phyloP scores from a whole-genome alignment of 192 early-diverging fungal species.

The Coemansia sp. region DNA sequence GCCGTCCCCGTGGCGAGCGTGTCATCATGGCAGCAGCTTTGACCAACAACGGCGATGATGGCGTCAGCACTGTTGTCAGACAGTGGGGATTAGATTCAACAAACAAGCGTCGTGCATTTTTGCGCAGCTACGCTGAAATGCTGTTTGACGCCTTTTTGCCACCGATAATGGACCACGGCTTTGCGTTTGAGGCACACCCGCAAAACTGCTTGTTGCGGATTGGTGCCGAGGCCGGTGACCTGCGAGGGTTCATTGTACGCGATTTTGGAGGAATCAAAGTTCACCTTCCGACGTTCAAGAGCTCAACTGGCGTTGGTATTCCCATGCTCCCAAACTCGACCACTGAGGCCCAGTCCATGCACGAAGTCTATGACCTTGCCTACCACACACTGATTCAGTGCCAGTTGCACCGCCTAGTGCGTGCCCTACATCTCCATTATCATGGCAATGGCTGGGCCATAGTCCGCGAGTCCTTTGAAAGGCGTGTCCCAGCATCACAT shows the following conservation, averaged over 20 bases:
- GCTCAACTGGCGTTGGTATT: conserved; percentile 48
- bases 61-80: conserved; percentile 41
- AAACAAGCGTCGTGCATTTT: conserved; percentile 48
- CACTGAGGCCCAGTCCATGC: conserved; percentile 53
- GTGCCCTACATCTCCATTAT: conserved; percentile 61
- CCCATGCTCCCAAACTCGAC: conserved; percentile 58
- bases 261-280: conserved; percentile 71
- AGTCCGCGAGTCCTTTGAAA: conserved; percentile 52
- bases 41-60: conserved; percentile 46
- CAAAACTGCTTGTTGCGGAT: conserved; percentile 64
- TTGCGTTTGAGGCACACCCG: conserved; percentile 66
- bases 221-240: conserved; percentile 47
- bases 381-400: conserved; percentile 64
- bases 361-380: conserved; percentile 57
- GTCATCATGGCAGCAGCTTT: conserved; percentile 61
- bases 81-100: conserved; percentile 52
- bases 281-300: conserved; percentile 54
- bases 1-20: conserved; percentile 36
- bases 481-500: conserved; percentile 50
- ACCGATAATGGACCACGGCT: conserved; percentile 58
- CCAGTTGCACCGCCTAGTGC: conserved; percentile 61
- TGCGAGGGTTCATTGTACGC: conserved; percentile 61
- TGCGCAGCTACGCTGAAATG: conserved; percentile 50
- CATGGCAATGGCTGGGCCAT: conserved; percentile 59
- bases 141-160: conserved; percentile 62